Evolutionary conservation across 2,329 filamentous ascomycete genomes (phyloP).

Genomic region (Tolypocladium nubicola): DNA sequence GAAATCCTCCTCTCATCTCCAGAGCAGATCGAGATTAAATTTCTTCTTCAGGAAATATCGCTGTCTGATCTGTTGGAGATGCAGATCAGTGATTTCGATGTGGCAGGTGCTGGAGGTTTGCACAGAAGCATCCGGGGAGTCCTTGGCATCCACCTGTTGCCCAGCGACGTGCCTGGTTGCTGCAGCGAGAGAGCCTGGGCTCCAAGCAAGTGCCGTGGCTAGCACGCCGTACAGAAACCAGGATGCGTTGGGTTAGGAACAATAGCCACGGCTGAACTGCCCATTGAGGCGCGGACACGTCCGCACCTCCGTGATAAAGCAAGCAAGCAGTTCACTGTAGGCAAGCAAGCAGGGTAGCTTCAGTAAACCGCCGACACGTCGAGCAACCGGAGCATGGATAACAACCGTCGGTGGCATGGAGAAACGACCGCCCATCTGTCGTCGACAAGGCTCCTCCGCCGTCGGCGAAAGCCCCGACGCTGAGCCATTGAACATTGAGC

Average conservation of each 20-base stretch:
- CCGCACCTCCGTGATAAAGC: neutral
- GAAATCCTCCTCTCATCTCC: neutral
- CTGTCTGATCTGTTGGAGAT: neutral
- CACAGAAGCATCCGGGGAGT: too few relatives aligned
- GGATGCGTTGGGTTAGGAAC: neutral
- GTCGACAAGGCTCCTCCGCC: neutral
- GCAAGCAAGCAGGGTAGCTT: neutral
- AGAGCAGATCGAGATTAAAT: neutral
- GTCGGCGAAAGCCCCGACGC: neutral
- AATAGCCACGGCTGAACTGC: neutral
- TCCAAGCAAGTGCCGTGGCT: neutral
- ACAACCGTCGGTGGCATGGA: neutral
- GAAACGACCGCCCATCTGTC: neutral
- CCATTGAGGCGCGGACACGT: neutral
- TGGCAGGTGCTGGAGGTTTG: too few relatives aligned
- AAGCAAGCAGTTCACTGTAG: neutral
- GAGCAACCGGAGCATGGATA: neutral
- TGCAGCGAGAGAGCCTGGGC: neutral
- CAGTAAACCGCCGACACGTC: neutral
- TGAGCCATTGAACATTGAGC: neutral
- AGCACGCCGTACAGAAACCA: neutral
- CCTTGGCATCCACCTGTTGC: too few relatives aligned
- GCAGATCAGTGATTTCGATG: too few relatives aligned
- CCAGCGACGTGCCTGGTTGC: neutral
- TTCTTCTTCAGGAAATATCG: neutral